Conservation (phyloP, 148 eudicot genomes). For the Rhododendron ferrugineum region DNA sequence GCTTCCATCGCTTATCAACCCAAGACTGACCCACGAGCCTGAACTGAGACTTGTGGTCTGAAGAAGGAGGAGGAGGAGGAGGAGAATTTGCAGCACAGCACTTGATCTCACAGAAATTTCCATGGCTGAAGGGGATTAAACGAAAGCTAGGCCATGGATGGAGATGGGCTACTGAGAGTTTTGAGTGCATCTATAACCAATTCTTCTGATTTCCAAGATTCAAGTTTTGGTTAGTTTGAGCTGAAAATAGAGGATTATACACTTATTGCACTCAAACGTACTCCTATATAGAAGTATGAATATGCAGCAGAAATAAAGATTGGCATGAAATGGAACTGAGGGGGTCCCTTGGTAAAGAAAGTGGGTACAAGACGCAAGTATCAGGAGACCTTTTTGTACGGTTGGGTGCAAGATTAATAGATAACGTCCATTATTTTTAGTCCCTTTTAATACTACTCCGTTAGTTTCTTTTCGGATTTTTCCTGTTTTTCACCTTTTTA, state of each 20-base stretch:
- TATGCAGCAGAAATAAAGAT: background rate
- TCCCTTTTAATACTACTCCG: background rate
- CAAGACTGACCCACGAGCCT: conserved; percentile 21
- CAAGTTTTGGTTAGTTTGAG: background rate
- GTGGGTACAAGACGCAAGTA: background rate
- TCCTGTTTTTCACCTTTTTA: background rate
- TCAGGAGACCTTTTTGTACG: background rate
- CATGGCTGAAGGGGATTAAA: conserved; percentile 7
- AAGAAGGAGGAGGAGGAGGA: conserved; percentile 19
- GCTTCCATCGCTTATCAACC: conserved; percentile 29
- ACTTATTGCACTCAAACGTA: background rate
- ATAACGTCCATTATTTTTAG: background rate
- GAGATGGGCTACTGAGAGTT: conserved; percentile 14
- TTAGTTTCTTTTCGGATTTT: too few species aligned
- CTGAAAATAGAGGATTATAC: background rate
- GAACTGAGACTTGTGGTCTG: conserved; percentile 31
- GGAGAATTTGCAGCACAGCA: conserved; percentile 28
- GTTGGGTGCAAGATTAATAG: background rate
- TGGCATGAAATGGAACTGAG: background rate
- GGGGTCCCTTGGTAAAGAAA: background rate
- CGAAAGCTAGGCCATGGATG: conserved; percentile 13
- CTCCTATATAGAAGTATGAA: background rate
- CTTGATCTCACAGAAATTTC: conserved; percentile 13
- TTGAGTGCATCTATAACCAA: conserved; percentile 26
- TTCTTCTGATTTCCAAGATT: conserved; percentile 4